These are phyloP conservation scores for Imleria badia DNA, from an alignment of 768 basidiomycete species.

Conservation along the genomic window DNA sequence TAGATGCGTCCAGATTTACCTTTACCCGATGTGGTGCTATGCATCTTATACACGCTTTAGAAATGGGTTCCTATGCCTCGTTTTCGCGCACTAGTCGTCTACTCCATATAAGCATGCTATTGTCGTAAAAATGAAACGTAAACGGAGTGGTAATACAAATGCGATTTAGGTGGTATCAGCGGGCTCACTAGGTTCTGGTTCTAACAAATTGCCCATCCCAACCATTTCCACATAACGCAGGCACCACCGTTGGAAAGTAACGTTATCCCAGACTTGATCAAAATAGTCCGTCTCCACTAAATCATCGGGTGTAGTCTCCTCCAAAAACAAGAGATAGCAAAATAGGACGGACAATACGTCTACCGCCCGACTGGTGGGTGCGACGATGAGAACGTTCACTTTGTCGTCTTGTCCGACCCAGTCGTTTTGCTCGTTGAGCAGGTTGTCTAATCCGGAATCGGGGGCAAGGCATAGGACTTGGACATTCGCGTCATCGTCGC, in stretches of 20 bases:
- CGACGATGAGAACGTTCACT: constrained; percentile 9
- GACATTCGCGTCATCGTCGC: neutral
- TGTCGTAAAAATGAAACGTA: neutral
- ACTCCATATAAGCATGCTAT: neutral
- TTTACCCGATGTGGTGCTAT: too few relatives aligned
- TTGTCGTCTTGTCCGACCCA: neutral
- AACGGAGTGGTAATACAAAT: neutral
- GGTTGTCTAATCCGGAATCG: neutral
- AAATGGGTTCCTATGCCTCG: too few relatives aligned
- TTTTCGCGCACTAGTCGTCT: too few relatives aligned
- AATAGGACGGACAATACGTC: constrained; percentile 13
- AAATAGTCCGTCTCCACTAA: neutral
- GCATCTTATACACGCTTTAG: too few relatives aligned
- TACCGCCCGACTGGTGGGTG: constrained; percentile 7
- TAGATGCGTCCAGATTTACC: too few relatives aligned
- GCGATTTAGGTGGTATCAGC: neutral
- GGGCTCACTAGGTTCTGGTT: neutral
- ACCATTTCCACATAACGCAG: neutral
- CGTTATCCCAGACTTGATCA: constrained; percentile 5
- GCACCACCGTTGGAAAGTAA: neutral
- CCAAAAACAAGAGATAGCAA: constrained; percentile 15
- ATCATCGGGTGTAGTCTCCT: neutral
- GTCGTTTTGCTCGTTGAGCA: neutral
- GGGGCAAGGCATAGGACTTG: constrained; percentile 4
- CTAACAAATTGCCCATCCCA: neutral